Percentiles rank a stretch among this genome's conserved stretches.
Conservation (phyloP, 75 land plant species). For the Pinus tabuliformis region DNA sequence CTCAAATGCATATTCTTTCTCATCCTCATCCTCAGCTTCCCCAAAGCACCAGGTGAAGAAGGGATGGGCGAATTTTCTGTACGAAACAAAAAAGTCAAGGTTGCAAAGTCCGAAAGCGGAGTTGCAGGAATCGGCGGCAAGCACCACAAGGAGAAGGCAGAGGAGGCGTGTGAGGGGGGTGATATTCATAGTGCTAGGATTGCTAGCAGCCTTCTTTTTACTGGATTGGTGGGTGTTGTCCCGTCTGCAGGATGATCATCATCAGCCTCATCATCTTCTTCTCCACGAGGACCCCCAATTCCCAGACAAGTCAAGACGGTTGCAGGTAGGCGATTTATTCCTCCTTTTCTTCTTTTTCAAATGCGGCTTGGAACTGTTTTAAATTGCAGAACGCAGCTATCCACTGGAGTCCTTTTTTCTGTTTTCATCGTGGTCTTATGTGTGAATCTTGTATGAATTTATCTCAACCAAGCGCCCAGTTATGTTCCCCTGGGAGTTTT, state of each 20-base stretch:
- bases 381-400: not conserved
- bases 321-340: not conserved
- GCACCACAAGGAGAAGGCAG: not conserved
- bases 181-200: not conserved
- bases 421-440: not conserved
- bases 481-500: not conserved
- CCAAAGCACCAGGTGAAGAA: not conserved
- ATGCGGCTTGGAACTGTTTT: not conserved
- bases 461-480: not conserved
- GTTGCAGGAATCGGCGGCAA: no score
- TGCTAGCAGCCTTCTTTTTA: constrained; percentile 1
- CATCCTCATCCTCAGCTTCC: not conserved
- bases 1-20: not conserved
- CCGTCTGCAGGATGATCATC: constrained; percentile 1
- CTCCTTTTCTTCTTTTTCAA: not conserved
- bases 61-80: constrained; percentile 5
- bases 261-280: no score
- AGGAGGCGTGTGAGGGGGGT: constrained; percentile 1
- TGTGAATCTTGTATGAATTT: not conserved
- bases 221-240: constrained; percentile 9
- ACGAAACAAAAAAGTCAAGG: not conserved
- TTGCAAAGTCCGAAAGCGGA: no score
- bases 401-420: not conserved
- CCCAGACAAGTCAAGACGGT: not conserved
- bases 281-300: not conserved